Evolutionary conservation across 805 yeast genomes (phyloP), one percentile per base, ranked within the genome.

Genomic region (Suhomyces canberraensis): DNA sequence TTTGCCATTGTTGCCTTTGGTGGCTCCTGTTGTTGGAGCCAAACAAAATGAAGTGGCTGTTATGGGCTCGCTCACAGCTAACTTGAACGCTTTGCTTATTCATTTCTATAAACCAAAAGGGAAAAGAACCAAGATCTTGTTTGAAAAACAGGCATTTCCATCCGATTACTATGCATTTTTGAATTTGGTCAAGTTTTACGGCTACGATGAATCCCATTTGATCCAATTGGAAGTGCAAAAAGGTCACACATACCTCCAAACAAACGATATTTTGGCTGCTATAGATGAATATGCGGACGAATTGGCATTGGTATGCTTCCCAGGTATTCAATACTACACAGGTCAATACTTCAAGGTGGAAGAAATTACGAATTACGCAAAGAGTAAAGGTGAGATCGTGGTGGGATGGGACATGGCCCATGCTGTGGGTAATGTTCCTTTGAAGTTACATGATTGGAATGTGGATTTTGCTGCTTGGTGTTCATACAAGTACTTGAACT

Each of bases 361-460:
- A 33, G 56, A 57, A n/a, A 87, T 90, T 49, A 89, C 97, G 1
- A 50, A 52, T 7, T 65, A 64, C 31, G 89, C 83, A 4, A 81
- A 85, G 39, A 24, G 26, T 16, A 14, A 37, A 4, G 54, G 51
- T 40, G 75, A 63, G 17, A 71, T 84, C 24, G 64, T 75, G 1
- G 84, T 81, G 19, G 97, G 96, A 1, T 90, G 96, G 96, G 98
- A 90, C 58, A 69, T 90, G 47, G 98, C 98, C 1, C 98, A 90
- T 57, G 96, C 95, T 1, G 91, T 73, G 2, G 98, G 97, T 2
- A 91, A 91, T 57, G 90, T 87, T 2, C 80, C 78, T 6, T 60
- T 91, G 35, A 50, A 73, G 33, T 63, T 90, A 35, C 97, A 90
- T 56, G 87, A 85, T 33, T 90, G 96, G 96, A 65, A 73, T 39